Conservation (phyloP, 1,139 yeast species). For the Meyerozyma smithsonii region DNA sequence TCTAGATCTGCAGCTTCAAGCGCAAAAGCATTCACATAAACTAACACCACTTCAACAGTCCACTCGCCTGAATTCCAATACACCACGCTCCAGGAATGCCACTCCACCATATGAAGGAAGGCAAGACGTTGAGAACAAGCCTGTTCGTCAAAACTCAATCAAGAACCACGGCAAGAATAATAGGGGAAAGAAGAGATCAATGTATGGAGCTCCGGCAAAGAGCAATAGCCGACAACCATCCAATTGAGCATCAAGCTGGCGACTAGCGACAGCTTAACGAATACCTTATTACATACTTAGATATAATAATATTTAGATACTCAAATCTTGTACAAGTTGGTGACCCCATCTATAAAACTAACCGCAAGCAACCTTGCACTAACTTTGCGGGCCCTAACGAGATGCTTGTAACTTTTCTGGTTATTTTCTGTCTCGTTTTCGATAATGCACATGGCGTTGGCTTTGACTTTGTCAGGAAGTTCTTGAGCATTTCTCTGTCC, state of each 20-base stretch:
- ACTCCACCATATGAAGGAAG: slow-evolving; percentile 1
- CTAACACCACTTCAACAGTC: slow-evolving; percentile 3
- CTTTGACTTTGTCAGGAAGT: neutral
- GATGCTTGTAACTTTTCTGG: neutral
- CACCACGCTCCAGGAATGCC: neutral
- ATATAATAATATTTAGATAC: neutral
- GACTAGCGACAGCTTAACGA: too few species aligned
- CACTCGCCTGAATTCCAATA: neutral
- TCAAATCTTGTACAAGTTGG: neutral
- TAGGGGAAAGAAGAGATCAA: slow-evolving; percentile 19
- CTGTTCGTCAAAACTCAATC: slow-evolving; percentile 9
- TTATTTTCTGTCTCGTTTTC: neutral
- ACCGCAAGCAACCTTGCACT: neutral
- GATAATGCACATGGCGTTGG: neutral
- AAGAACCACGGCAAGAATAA: slow-evolving; percentile 13
- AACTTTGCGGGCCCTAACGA: neutral
- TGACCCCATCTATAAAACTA: neutral
- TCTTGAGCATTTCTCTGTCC: neutral
- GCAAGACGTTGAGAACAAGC: neutral
- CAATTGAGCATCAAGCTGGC: neutral
- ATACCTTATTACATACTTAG: too few species aligned
- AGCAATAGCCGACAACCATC: neutral
- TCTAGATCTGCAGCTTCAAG: slow-evolving; percentile 6
- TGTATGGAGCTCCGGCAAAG: slow-evolving; percentile 11
- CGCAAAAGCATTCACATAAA: slow-evolving; percentile 8